These are phyloP conservation scores for Phytophthora kernoviae DNA, from an alignment of 352 stramenopile genomes.

Conservation along the genomic window DNA sequence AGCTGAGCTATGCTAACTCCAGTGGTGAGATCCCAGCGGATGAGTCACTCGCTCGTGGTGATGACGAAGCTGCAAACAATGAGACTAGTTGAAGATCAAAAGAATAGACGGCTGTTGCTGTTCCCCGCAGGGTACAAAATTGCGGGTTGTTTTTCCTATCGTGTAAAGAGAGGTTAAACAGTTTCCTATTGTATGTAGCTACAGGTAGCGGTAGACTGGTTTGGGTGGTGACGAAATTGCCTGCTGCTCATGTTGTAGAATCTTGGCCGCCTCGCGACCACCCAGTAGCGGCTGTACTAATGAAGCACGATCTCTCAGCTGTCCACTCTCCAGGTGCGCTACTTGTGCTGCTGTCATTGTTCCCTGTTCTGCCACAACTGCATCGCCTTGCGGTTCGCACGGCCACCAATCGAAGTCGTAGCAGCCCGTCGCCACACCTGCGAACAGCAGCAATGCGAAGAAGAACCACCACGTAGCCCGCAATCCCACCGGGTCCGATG, in stretches of 20 bases:
- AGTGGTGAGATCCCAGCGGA: constrained; percentile 28
- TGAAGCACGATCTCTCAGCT: constrained; percentile 13
- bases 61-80: constrained; percentile 16
- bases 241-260: constrained; percentile 15
- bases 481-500: constrained; percentile 48
- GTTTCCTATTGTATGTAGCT: constrained; percentile 2
- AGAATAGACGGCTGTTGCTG: neutral
- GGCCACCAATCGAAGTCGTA: constrained; percentile 37
- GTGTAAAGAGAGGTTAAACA: constrained; percentile 21
- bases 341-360: constrained; percentile 8
- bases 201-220: constrained; percentile 58
- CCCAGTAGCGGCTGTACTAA: constrained; percentile 32
- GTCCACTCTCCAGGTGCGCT: constrained; percentile 14
- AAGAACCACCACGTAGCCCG: constrained; percentile 72
- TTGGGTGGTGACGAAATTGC: constrained; percentile 20
- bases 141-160: constrained; percentile 5
- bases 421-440: constrained; percentile 36
- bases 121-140: constrained; percentile 17
- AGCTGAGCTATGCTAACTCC: constrained; percentile 68
- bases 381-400: constrained; percentile 3
- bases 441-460: constrained; percentile 58
- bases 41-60: constrained; percentile 11
- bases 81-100: constrained; percentile 1
- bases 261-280: neutral
- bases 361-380: constrained; percentile 11